These are phyloP conservation scores for Apiospora hydei DNA, from an alignment of 2,329 filamentous ascomycete species.

Conservation along the genomic window DNA sequence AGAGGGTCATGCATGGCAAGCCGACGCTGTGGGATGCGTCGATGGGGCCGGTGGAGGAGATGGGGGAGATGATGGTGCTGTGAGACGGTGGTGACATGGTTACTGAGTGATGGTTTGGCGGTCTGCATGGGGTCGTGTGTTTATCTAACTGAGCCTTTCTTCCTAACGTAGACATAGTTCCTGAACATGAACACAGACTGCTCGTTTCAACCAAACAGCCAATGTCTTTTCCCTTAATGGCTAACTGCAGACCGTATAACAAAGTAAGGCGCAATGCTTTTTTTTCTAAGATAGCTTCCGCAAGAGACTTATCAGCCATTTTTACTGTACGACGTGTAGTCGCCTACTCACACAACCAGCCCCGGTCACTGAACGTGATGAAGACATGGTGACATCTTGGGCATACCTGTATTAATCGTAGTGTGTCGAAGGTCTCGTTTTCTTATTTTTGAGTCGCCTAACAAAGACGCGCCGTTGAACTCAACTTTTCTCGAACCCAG, in stretches of 20 bases:
- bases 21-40: conserved; percentile 29
- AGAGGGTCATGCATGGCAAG: conserved; percentile 29
- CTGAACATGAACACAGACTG: neutral
- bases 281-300: no score
- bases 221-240: no score
- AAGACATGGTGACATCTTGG: no score
- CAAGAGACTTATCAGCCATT: no score
- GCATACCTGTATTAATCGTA: no score
- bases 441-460: neutral
- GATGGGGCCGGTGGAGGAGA: conserved; percentile 28
- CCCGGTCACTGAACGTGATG: no score
- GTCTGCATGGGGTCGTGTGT: neutral
- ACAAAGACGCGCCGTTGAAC: neutral
- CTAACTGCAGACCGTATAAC: no score
- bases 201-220: no score
- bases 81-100: neutral
- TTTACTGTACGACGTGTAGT: no score
- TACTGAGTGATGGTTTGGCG: neutral
- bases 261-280: no score
- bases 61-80: conserved; percentile 27
- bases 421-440: neutral
- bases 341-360: no score
- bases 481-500: neutral
- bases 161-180: neutral
- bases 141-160: neutral